Evolutionary conservation across 2,329 filamentous ascomycete species (phyloP).

Genomic region (Raffaelea albimanens): DNA sequence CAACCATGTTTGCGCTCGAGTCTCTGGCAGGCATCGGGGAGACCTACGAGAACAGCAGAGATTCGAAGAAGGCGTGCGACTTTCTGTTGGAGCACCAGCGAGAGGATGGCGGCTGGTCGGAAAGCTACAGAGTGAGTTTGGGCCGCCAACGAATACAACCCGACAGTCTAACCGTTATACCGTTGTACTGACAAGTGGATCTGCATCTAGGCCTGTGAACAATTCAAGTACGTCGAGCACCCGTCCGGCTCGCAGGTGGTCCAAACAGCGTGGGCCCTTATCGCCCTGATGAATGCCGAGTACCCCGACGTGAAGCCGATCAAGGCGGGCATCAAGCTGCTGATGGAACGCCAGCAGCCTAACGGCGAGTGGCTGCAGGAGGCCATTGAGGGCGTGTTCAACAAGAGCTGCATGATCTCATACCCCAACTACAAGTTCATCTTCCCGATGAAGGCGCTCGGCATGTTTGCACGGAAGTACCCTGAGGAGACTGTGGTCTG

Average conservation of each 20-base stretch:
- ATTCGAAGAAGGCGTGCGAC: conserved; percentile 66
- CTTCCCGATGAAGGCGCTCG: conserved; percentile 88
- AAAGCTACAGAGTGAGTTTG: conserved; percentile 64
- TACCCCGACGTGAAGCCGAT: conserved; percentile 70
- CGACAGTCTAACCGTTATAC: no score
- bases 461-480: conserved; percentile 71
- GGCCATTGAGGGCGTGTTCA: conserved; percentile 95
- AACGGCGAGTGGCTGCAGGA: conserved; percentile 96
- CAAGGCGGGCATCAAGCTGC: conserved; percentile 63
- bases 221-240: conserved; percentile 65
- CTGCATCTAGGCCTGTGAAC: conserved; percentile 61
- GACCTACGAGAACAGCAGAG: conserved; percentile 62
- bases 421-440: conserved; percentile 99
- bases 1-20: conserved; percentile 91
- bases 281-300: conserved; percentile 71
- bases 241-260: conserved; percentile 74
- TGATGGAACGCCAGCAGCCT: conserved; percentile 74
- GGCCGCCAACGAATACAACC: not conserved
- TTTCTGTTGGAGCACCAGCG: conserved; percentile 82
- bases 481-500: conserved; percentile 49
- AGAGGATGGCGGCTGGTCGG: conserved; percentile 89
- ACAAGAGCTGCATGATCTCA: conserved; percentile 98
- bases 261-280: conserved; percentile 85
- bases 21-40: conserved; percentile 75
- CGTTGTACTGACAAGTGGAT: no score